A percentile compares a stretch with the other conserved stretches of the same genome.
phyloP scores from a whole-genome alignment of 331 rosid species.

The Telfairia occidentalis region DNA sequence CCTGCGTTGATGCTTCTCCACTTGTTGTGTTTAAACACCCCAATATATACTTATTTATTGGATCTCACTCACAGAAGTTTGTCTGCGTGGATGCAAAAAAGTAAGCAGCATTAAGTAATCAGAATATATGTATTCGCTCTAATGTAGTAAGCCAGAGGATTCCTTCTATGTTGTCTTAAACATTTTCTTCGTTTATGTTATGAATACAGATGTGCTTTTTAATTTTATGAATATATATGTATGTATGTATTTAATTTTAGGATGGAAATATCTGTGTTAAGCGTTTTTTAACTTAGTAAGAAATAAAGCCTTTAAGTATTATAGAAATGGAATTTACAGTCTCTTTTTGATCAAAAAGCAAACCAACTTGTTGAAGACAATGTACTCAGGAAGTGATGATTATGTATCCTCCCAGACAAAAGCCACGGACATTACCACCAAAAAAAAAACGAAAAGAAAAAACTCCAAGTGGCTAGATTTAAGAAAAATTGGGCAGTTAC shows the following conservation, averaged over 20 bases:
- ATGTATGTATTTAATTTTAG: background rate
- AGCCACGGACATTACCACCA: background rate
- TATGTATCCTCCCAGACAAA: background rate
- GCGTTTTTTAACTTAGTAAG: background rate
- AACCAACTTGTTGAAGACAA: background rate
- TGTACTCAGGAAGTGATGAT: background rate
- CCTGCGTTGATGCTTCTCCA: conserved; percentile 95
- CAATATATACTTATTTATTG: conserved; percentile 57
- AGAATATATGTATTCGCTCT: background rate
- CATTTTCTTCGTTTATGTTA: background rate
- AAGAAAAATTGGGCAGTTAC: background rate
- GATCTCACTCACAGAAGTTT: conserved; percentile 85
- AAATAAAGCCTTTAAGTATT: background rate
- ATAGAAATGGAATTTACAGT: background rate
- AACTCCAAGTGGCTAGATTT: background rate
- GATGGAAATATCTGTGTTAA: conserved; percentile 12
- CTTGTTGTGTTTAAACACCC: conserved; percentile 45
- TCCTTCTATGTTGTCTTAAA: background rate
- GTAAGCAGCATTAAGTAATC: conserved; percentile 25
- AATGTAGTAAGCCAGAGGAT: background rate
- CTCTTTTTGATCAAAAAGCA: background rate
- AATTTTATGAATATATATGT: background rate
- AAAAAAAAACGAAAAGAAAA: background rate
- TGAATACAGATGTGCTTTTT: background rate
- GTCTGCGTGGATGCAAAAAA: conserved; percentile 66